These are phyloP conservation scores for Myrmaecium sp. DNA, from an alignment of 2,329 filamentous ascomycete genomes.

Conservation along the genomic window DNA sequence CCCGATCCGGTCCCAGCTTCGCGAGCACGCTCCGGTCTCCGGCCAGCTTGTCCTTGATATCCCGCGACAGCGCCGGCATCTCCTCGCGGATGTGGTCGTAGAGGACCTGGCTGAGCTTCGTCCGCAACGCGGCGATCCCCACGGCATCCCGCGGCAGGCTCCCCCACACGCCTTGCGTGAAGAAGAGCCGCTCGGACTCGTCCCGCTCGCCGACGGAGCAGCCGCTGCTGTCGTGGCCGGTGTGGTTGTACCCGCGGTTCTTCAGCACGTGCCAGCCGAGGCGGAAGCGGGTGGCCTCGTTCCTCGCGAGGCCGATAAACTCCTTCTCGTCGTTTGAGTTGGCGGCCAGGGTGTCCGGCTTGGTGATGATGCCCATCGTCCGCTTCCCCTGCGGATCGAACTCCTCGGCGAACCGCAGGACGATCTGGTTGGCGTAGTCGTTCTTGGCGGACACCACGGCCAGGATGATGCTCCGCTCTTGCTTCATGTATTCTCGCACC, in stretches of 20 bases:
- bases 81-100: slow-evolving; percentile 25
- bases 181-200: slow-evolving; percentile 17
- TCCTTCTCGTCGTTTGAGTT: slow-evolving; percentile 24
- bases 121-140: slow-evolving; percentile 24
- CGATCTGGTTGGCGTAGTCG: slow-evolving; percentile 38
- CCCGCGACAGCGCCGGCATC: no score
- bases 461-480: slow-evolving; percentile 41
- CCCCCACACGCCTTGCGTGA: slow-evolving; percentile 12
- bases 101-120: slow-evolving; percentile 25
- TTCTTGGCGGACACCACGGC: slow-evolving; percentile 26
- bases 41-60: slow-evolving; percentile 2
- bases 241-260: slow-evolving; percentile 24
- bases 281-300: slow-evolving; percentile 21
- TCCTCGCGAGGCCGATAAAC: slow-evolving; percentile 20
- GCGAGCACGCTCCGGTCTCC: no score
- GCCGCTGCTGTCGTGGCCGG: slow-evolving; percentile 19
- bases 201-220: slow-evolving; percentile 18
- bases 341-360: slow-evolving; percentile 29
- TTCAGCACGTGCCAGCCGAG: slow-evolving; percentile 37
- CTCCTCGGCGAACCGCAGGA: slow-evolving; percentile 31
- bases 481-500: slow-evolving; percentile 39
- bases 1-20: no score
- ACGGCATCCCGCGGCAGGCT: slow-evolving; percentile 18
- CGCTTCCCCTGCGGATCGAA: slow-evolving; percentile 30
- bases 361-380: slow-evolving; percentile 41